phyloP scores from a whole-genome alignment of 1,284 basidiomycete species.

The Sanghuangporus baumii region DNA sequence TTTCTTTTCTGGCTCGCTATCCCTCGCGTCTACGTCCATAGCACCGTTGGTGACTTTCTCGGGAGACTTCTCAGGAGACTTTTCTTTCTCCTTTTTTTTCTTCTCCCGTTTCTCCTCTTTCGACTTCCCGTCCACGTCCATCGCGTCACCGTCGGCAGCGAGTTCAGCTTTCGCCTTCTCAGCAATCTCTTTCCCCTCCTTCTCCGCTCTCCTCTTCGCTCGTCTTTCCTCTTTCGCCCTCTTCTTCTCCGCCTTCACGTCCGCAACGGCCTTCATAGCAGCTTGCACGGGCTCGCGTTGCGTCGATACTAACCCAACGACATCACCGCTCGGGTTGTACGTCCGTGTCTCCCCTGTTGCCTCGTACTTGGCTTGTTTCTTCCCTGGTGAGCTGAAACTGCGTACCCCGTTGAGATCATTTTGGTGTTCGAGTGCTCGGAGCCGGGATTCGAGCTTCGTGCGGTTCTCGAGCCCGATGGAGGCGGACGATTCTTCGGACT shows the following conservation, averaged over 20 bases:
- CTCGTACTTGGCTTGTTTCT: constrained; percentile 74
- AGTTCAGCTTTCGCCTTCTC: not conserved
- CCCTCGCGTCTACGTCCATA: constrained; percentile 12
- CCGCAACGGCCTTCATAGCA: constrained; percentile 59
- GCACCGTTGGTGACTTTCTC: not conserved
- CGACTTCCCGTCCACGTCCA: constrained; percentile 31
- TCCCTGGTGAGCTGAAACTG: constrained; percentile 54
- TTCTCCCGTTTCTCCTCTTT: constrained; percentile 37
- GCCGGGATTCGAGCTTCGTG: constrained; percentile 89
- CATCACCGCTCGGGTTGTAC: constrained; percentile 82
- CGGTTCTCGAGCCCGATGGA: constrained; percentile 92
- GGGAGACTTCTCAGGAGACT: not conserved
- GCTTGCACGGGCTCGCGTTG: constrained; percentile 71
- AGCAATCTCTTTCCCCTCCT: not conserved
- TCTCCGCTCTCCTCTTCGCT: no score
- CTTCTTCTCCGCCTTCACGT: constrained; percentile 51
- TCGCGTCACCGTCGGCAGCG: constrained; percentile 23
- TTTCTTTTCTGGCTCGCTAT: constrained; percentile 35
- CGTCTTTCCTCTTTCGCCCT: constrained; percentile 53
- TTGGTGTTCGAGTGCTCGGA: constrained; percentile 85
- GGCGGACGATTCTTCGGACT: constrained; percentile 76
- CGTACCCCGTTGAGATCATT: constrained; percentile 64
- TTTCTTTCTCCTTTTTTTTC: constrained; percentile 61
- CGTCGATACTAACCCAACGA: constrained; percentile 74
- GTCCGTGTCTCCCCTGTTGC: constrained; percentile 69